phyloP scores from a whole-genome alignment of 306 rosid genomes.

The Lablab purpureus region DNA sequence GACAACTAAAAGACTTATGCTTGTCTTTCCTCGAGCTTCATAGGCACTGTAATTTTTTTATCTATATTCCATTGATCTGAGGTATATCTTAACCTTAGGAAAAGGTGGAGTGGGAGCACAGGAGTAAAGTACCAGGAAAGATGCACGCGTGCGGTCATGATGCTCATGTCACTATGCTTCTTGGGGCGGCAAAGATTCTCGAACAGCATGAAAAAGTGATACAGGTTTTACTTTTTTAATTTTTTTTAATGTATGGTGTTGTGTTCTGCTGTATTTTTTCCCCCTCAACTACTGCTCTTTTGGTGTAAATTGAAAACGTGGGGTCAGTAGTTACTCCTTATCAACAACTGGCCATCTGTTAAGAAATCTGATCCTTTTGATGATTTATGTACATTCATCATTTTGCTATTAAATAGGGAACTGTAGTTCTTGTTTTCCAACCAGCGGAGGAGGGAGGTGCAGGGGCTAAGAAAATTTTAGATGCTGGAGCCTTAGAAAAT shows the following conservation, averaged over 20 bases:
- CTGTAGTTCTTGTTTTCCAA: conserved; percentile 87
- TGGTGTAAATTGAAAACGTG: no score
- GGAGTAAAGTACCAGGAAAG: conserved; percentile 76
- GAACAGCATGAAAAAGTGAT: conserved; percentile 71
- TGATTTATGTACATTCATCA: not conserved
- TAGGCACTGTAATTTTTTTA: not conserved
- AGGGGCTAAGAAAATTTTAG: conserved; percentile 72
- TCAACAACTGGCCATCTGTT: not conserved
- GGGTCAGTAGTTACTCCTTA: not conserved
- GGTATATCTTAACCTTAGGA: conserved; percentile 47
- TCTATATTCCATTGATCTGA: not conserved
- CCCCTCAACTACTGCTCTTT: not conserved
- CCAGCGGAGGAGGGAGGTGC: conserved; percentile 95
- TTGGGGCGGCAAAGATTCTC: conserved; percentile 86
- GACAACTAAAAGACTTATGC: no score
- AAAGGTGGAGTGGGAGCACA: conserved; percentile 86
- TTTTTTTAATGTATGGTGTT: not conserved
- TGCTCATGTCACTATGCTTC: conserved; percentile 83
- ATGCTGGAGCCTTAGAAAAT: conserved; percentile 66
- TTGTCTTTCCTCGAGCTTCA: no score
- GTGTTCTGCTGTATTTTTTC: not conserved
- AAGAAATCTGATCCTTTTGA: no score
- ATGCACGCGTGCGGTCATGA: conserved; percentile 93
- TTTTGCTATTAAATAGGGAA: conserved; percentile 62
- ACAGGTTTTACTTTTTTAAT: conserved; percentile 11